Conservation (phyloP, 2,329 filamentous ascomycete genomes). For the Botryotinia narcissicola region DNA sequence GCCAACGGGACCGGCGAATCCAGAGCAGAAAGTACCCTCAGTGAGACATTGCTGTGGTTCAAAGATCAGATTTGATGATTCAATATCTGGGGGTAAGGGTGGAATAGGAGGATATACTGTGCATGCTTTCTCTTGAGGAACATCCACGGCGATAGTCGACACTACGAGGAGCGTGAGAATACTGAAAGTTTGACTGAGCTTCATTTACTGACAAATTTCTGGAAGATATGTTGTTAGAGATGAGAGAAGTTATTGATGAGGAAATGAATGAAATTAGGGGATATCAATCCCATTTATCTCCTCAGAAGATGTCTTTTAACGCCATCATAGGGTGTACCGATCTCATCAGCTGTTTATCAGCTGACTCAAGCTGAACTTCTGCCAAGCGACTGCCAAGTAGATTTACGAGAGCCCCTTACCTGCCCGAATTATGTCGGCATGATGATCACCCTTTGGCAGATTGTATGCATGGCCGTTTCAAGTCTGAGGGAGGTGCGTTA, state of each 20-base stretch:
- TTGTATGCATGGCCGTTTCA: background rate
- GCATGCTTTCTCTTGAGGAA: slow-evolving; percentile 9
- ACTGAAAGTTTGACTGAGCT: slow-evolving; percentile 12
- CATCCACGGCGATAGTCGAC: background rate
- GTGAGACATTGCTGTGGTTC: slow-evolving; percentile 4
- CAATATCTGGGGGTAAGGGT: no score
- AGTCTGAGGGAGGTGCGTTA: background rate
- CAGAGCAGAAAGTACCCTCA: background rate
- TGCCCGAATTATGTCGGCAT: background rate
- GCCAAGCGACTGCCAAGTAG: slow-evolving; percentile 18
- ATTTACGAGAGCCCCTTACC: slow-evolving; percentile 16
- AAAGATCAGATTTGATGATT: background rate
- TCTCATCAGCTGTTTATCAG: slow-evolving; percentile 17
- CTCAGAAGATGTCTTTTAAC: background rate
- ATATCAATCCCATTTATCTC: background rate
- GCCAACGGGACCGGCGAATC: slow-evolving; percentile 12
- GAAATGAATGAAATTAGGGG: background rate
- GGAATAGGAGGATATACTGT: background rate
- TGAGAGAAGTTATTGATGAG: background rate
- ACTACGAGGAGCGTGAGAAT: background rate
- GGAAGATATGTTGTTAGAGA: background rate
- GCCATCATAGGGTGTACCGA: background rate
- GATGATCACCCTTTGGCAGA: background rate
- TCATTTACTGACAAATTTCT: background rate
- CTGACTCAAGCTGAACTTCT: background rate